These are phyloP conservation scores for Claviceps pazoutovae DNA, from an alignment of 2,329 filamentous ascomycete genomes.

Conservation along the genomic window DNA sequence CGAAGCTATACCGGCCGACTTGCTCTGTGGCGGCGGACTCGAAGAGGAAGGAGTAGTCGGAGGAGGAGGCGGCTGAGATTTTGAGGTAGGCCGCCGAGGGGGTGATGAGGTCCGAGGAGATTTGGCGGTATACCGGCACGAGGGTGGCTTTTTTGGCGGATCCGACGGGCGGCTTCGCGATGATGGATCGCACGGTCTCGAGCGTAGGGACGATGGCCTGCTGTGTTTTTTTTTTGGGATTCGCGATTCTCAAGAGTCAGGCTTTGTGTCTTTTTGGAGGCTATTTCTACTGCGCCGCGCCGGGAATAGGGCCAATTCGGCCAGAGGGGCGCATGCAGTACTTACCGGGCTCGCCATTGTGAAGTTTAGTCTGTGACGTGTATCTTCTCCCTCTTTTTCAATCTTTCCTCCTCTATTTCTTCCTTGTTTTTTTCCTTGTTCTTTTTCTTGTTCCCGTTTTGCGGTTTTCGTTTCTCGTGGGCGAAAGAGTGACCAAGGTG, in stretches of 20 bases:
- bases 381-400: not conserved
- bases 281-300: too few species aligned
- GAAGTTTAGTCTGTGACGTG: not conserved
- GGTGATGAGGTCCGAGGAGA: conserved; percentile 84
- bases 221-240: conserved; percentile 12
- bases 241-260: not conserved
- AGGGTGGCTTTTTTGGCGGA: conserved; percentile 43
- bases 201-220: conserved; percentile 30
- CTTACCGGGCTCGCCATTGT: conserved; percentile 19
- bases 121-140: conserved; percentile 69
- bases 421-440: not conserved
- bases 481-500: not conserved
- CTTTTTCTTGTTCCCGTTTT: not conserved
- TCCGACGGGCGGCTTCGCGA: conserved; percentile 21
- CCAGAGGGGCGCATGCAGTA: not conserved
- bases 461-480: not conserved
- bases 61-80: conserved; percentile 51
- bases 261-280: not conserved
- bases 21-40: conserved; percentile 91
- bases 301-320: too few species aligned
- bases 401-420: not conserved
- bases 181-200: conserved; percentile 29
- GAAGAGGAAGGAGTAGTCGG: conserved; percentile 82
- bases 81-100: conserved; percentile 94
- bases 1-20: conserved; percentile 89